A percentile compares a stretch with the other conserved stretches of the same genome.
These are phyloP conservation scores for Dendrobium huoshanense DNA, from an alignment of 106 monocot genomes.

Conservation along the genomic window DNA sequence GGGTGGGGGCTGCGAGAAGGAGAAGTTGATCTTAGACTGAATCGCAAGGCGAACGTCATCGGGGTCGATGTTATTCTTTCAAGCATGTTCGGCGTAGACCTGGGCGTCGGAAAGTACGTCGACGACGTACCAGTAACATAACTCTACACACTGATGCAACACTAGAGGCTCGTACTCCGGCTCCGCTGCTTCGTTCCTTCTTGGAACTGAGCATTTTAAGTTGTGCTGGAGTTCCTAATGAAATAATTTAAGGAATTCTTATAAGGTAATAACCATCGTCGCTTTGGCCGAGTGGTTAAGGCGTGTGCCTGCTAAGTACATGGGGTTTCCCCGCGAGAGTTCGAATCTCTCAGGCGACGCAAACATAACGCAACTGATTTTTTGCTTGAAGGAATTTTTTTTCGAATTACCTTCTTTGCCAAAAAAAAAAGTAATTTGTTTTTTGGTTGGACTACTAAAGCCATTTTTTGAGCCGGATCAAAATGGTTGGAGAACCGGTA, in stretches of 20 bases:
- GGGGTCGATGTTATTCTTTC: slow-evolving; percentile 61
- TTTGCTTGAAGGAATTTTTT: too few relatives aligned
- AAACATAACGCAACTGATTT: background rate
- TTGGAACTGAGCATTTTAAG: too few relatives aligned
- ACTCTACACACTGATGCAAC: slow-evolving; percentile 81
- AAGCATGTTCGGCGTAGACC: slow-evolving; percentile 86
- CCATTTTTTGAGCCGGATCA: too few relatives aligned
- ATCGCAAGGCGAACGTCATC: slow-evolving; percentile 92
- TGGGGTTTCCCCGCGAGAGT: slow-evolving; percentile 93
- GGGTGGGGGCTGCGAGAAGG: slow-evolving; percentile 98
- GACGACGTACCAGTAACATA: slow-evolving; percentile 84
- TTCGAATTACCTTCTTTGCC: too few relatives aligned
- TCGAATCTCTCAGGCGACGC: slow-evolving; percentile 97
- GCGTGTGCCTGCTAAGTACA: slow-evolving; percentile 66
- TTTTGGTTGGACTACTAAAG: too few relatives aligned
- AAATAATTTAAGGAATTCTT: background rate
- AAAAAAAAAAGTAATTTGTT: too few relatives aligned
- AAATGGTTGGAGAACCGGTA: too few relatives aligned
- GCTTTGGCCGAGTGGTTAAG: slow-evolving; percentile 79
- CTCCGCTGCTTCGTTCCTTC: slow-evolving; percentile 9
- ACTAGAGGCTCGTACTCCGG: slow-evolving; percentile 80
- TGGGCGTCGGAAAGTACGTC: slow-evolving; percentile 85
- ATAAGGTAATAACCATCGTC: background rate
- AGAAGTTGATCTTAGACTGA: slow-evolving; percentile 88
- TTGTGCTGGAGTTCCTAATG: too few relatives aligned